These are phyloP conservation scores for Lithospermum erythrorhizon DNA, from an alignment of 257 asterid species.

Conservation along the genomic window DNA sequence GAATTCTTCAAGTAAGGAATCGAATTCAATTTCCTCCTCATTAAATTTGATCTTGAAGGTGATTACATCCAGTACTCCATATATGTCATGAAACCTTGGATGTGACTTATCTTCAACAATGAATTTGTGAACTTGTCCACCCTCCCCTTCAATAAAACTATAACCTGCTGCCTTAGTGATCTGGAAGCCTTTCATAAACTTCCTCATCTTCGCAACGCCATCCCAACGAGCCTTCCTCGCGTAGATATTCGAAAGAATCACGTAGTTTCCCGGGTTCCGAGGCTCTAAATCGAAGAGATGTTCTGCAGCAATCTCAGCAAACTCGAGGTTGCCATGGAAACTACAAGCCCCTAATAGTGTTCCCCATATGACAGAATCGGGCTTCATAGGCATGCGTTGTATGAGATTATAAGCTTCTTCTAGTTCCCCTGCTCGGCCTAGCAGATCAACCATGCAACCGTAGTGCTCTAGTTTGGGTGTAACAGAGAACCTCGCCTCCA, in stretches of 20 bases:
- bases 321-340: constrained; percentile 59
- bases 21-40: constrained; percentile 13
- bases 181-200: constrained; percentile 53
- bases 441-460: constrained; percentile 83
- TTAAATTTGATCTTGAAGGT: constrained; percentile 31
- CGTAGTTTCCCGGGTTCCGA: constrained; percentile 75
- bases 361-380: constrained; percentile 89
- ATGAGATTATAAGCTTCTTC: constrained; percentile 55
- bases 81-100: constrained; percentile 36
- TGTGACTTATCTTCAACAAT: constrained; percentile 67
- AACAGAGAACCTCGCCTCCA: constrained; percentile 27
- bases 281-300: constrained; percentile 55
- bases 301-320: constrained; percentile 63
- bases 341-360: constrained; percentile 75
- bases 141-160: constrained; percentile 75
- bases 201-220: constrained; percentile 61
- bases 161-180: constrained; percentile 66
- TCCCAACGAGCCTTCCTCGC: constrained; percentile 60
- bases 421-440: constrained; percentile 66
- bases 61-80: constrained; percentile 30
- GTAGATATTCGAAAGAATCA: constrained; percentile 72
- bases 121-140: constrained; percentile 61
- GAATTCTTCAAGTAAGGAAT: constrained; percentile 13
- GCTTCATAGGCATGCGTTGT: constrained; percentile 62
- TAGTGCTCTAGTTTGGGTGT: constrained; percentile 56